A percentile compares a stretch with the other conserved stretches of the same genome.
These are phyloP conservation scores for Salix purpurea DNA, from an alignment of 345 rosid species.

Conservation along the genomic window DNA sequence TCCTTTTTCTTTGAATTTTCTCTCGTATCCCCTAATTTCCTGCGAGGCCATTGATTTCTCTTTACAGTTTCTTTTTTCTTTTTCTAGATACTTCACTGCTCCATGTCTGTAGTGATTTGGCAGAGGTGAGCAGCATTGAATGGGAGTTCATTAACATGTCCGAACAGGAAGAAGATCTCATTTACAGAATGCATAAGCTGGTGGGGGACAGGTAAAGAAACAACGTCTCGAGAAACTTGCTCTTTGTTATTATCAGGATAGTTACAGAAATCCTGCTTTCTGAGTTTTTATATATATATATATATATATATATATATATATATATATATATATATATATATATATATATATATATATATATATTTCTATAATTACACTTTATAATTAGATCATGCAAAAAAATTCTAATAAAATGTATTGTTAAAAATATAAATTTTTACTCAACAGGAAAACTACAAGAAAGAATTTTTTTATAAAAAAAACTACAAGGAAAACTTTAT, in stretches of 20 bases:
- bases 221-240: background rate
- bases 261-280: too few relatives aligned
- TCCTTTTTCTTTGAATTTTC: background rate
- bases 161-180: constrained; percentile 25
- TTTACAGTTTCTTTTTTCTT: background rate
- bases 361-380: too few relatives aligned
- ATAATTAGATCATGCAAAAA: too few relatives aligned
- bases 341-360: too few relatives aligned
- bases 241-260: background rate
- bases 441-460: too few relatives aligned
- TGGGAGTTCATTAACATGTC: constrained; percentile 24
- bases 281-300: too few relatives aligned
- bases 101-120: background rate
- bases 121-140: constrained; percentile 24
- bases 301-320: too few relatives aligned
- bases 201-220: constrained; percentile 21
- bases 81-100: background rate
- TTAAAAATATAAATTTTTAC: too few relatives aligned
- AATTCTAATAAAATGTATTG: too few relatives aligned
- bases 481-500: too few relatives aligned
- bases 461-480: too few relatives aligned
- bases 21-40: background rate
- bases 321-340: too few relatives aligned
- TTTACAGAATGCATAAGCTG: constrained; percentile 20
- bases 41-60: background rate